These are phyloP conservation scores for Lepiota venenata DNA, from an alignment of 768 basidiomycete species.

Conservation along the genomic window DNA sequence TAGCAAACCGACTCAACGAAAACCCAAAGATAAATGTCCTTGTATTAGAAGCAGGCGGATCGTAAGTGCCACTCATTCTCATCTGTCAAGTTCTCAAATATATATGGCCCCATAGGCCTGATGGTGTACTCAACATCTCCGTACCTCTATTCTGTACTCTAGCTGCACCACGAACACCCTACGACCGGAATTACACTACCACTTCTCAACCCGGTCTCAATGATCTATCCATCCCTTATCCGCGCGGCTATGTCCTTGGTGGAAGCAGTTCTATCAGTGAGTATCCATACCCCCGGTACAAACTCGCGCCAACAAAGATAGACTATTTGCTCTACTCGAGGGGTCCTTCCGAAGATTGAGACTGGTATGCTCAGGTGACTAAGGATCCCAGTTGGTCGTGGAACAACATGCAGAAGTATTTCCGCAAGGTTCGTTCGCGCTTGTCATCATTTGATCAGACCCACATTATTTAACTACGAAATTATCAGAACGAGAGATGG, in stretches of 20 bases:
- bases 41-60: slow-evolving; percentile 53
- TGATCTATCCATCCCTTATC: too few species aligned
- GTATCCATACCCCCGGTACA: too few species aligned
- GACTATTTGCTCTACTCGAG: slow-evolving; percentile 28
- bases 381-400: slow-evolving; percentile 48
- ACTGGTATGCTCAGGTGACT: slow-evolving; percentile 44
- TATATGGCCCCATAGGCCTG: background rate
- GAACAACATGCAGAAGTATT: slow-evolving; percentile 26
- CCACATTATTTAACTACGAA: background rate
- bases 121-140: background rate
- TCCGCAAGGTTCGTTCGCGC: slow-evolving; percentile 21
- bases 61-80: slow-evolving; percentile 30
- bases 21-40: slow-evolving; percentile 43
- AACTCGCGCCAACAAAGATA: background rate
- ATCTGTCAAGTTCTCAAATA: background rate
- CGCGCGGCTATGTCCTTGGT: too few species aligned
- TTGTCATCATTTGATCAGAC: too few species aligned
- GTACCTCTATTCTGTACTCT: background rate
- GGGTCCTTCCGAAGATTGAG: slow-evolving; percentile 42
- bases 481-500: slow-evolving; percentile 23
- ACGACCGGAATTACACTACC: too few species aligned
- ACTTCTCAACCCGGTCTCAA: too few species aligned
- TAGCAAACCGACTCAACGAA: slow-evolving; percentile 54
- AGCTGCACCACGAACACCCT: too few species aligned
- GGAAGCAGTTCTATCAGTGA: too few species aligned